A percentile compares a stretch with the other conserved stretches of the same genome.
Conservation (phyloP, 2,329 filamentous ascomycete species). For the Fusarium chaquense region DNA sequence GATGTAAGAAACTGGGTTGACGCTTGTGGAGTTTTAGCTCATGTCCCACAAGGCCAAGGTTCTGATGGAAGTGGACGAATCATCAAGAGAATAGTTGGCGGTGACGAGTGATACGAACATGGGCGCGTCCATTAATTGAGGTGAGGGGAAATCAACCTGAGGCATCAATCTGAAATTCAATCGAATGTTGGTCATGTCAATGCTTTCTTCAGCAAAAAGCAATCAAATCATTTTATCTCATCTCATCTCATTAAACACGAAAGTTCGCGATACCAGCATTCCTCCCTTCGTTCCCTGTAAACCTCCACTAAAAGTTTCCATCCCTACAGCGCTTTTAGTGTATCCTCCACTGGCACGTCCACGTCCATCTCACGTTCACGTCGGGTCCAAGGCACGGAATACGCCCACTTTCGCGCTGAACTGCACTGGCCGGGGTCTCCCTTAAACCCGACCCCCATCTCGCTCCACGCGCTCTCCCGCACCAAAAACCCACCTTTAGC, state of each 20-base stretch:
- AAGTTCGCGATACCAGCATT: slow-evolving; percentile 18
- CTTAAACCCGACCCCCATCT: slow-evolving; percentile 42
- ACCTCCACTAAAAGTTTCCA: background rate
- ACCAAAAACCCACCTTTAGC: slow-evolving; percentile 38
- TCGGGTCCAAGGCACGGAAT: slow-evolving; percentile 32
- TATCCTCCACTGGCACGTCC: slow-evolving; percentile 9
- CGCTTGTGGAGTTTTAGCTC: slow-evolving; percentile 29
- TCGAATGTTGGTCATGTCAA: background rate
- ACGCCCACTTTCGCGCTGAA: slow-evolving; percentile 32
- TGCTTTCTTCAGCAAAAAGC: background rate
- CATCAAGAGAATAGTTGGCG: slow-evolving; percentile 26
- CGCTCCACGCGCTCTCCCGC: slow-evolving; percentile 37
- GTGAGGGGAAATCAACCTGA: slow-evolving; percentile 25
- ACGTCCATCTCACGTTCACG: slow-evolving; percentile 16
- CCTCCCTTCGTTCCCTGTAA: slow-evolving; percentile 13
- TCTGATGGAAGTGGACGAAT: slow-evolving; percentile 24
- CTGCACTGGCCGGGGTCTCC: slow-evolving; percentile 16
- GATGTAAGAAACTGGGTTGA: slow-evolving; percentile 19
- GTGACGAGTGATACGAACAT: slow-evolving; percentile 27
- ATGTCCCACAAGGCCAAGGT: slow-evolving; percentile 37
- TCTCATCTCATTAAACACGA: slow-evolving; percentile 4
- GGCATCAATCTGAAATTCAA: slow-evolving; percentile 6
- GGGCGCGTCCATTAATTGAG: slow-evolving; percentile 10
- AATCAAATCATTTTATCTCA: background rate
- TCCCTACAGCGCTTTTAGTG: too few species aligned